Evolutionary conservation across 495 filamentous ascomycete genomes (phyloP).

Genomic region (Penicillium angulare): DNA sequence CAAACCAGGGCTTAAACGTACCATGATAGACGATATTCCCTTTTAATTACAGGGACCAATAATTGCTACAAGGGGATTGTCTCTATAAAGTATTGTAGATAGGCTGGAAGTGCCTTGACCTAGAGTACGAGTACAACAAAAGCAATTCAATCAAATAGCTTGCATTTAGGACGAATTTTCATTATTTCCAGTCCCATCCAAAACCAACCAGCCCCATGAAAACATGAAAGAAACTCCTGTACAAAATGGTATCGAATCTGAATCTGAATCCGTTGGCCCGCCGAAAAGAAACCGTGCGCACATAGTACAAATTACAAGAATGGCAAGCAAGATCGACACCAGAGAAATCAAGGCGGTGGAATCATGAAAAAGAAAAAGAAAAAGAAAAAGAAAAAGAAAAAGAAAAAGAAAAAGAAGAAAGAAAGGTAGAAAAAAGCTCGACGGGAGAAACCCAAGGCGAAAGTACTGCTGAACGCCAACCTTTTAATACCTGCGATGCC

Average conservation of each 20-base stretch:
- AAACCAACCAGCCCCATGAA: not conserved
- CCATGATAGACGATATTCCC: too few species aligned
- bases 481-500: constrained; percentile 19
- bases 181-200: constrained; percentile 23
- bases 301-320: constrained; percentile 23
- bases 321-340: too few species aligned
- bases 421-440: not conserved
- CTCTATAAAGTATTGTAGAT: too few species aligned
- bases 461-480: constrained; percentile 20
- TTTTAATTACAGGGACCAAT: too few species aligned
- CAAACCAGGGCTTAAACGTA: too few species aligned
- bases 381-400: not conserved
- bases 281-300: constrained; percentile 16
- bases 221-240: constrained; percentile 30
- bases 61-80: too few species aligned
- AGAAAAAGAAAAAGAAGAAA: constrained; percentile 1
- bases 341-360: too few species aligned
- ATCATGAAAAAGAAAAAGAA: not conserved
- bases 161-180: constrained; percentile 20
- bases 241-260: constrained; percentile 47
- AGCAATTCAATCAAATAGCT: not conserved
- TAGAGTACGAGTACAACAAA: too few species aligned
- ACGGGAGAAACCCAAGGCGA: constrained; percentile 11
- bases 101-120: too few species aligned
- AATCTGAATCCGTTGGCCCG: constrained; percentile 21